Evolutionary conservation across 1,139 yeast species (phyloP).

Genomic region (Eremothecium sinecaudum): DNA sequence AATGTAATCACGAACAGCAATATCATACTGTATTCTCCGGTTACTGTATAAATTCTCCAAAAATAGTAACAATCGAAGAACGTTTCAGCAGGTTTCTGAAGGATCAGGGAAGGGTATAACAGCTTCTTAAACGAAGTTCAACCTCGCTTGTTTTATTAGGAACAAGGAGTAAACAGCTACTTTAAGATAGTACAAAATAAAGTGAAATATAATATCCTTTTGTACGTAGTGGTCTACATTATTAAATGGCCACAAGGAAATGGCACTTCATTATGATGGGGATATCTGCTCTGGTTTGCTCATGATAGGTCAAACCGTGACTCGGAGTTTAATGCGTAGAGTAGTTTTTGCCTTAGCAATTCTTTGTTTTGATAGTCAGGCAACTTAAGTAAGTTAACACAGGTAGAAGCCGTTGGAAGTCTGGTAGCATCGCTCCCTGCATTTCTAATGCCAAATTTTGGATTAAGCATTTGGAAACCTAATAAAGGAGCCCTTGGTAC

Average conservation of each 20-base stretch:
- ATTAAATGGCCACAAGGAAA: not conserved
- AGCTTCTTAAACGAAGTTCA: no score
- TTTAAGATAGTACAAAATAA: not conserved
- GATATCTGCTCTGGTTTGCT: not conserved
- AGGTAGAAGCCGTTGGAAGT: conserved; percentile 87
- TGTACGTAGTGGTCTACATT: not conserved
- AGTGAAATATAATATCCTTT: not conserved
- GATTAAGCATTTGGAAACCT: conserved; percentile 69
- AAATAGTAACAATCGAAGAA: no score
- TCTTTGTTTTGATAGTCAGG: conserved; percentile 69
- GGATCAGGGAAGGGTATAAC: no score
- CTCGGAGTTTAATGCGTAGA: conserved; percentile 68
- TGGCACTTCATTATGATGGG: not conserved
- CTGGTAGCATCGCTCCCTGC: conserved; percentile 49
- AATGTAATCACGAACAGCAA: conserved; percentile 25
- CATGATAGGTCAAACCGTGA: conserved; percentile 80
- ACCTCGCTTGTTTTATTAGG: no score
- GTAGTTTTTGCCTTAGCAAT: conserved; percentile 48
- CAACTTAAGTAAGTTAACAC: conserved; percentile 75
- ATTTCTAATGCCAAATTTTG: conserved; percentile 72
- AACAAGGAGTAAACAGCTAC: no score
- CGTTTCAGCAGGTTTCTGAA: no score
- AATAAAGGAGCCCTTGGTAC: conserved; percentile 85
- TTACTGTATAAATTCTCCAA: no score
- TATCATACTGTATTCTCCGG: no score